Evolutionary conservation across 2,329 filamentous ascomycete genomes (phyloP), one percentile per base, ranked within the genome.

Genomic region (Nemania diffusa): DNA sequence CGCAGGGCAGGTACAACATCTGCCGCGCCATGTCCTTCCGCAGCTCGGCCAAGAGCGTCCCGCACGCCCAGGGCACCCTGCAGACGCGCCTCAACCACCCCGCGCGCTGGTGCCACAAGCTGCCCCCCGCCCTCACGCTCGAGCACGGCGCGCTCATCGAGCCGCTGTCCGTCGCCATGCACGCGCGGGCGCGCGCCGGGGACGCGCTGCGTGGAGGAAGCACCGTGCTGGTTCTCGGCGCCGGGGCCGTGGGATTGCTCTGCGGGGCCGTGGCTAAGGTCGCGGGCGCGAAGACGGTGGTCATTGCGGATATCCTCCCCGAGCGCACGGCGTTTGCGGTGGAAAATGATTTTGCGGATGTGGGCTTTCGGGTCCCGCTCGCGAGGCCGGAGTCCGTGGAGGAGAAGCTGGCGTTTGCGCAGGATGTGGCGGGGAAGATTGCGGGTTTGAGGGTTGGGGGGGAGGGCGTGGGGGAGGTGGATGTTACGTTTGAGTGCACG

Each of bases 401-500:
- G 61, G 85, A 84, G 32, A 87, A 86, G 78, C 79, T 88, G 1
- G 80, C 77, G 5, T 85, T 82, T 65, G 85, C 85, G 7, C 82
- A 83, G 69, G 80, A 82, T 42, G 81, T 87, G 1, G 84, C 88
- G 1, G 79, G 78, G 59, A 73, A 79, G 65, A 78, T 85, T n/a
- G 57, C 81, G 79, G 72, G 72, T 72, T 34, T 78, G 79, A 0
- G 69, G 72, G 37, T 76, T 63, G 52, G 20, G 0, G 65, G 65
- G 15, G 71, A 81, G 70, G 82, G 85, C 13, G 84, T 92, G 67
- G 87, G 82, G 0, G 89, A 92, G 74, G 85, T 92, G 0, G 85
- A 88, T 57, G 87, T 87, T 1, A 90, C 91, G 2, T 93, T 91
- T 74, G 92, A 94, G 80, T 94, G 91, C 76, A 94, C 92, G 0